Evolutionary conservation across 2,329 filamentous ascomycete genomes (phyloP).

Genomic region (Huntiella abstrusa): DNA sequence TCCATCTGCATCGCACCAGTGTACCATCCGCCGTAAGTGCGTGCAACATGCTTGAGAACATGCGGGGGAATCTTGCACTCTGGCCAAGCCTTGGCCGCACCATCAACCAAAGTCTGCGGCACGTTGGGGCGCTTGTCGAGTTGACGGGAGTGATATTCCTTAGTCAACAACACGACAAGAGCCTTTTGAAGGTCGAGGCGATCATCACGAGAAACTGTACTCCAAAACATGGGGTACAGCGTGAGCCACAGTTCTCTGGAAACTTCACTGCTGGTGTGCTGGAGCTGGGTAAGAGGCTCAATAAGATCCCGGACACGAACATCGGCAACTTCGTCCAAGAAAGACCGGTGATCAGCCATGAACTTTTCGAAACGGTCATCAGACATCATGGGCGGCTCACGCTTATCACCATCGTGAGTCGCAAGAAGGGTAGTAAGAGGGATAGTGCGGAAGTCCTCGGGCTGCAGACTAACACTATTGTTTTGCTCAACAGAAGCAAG

Average conservation of each 20-base stretch:
- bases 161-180: constrained; percentile 75
- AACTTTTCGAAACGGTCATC: constrained; percentile 71
- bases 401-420: constrained; percentile 46
- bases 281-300: constrained; percentile 76
- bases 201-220: constrained; percentile 70
- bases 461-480: constrained; percentile 55
- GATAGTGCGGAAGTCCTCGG: constrained; percentile 66
- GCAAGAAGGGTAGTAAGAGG: constrained; percentile 56
- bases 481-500: constrained; percentile 70
- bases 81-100: constrained; percentile 65
- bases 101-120: constrained; percentile 77
- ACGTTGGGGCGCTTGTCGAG: constrained; percentile 92
- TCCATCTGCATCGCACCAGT: constrained; percentile 82
- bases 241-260: constrained; percentile 81
- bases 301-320: constrained; percentile 76
- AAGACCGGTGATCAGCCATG: constrained; percentile 61
- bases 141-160: constrained; percentile 88
- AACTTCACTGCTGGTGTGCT: constrained; percentile 68
- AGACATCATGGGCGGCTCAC: constrained; percentile 47
- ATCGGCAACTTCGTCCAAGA: constrained; percentile 65
- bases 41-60: constrained; percentile 85
- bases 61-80: constrained; percentile 87
- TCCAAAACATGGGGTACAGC: constrained; percentile 88
- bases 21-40: constrained; percentile 94
- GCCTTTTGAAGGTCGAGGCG: constrained; percentile 78